Conservation (phyloP, 2,329 filamentous ascomycete genomes). For the Talaromyces amestolkiae region DNA sequence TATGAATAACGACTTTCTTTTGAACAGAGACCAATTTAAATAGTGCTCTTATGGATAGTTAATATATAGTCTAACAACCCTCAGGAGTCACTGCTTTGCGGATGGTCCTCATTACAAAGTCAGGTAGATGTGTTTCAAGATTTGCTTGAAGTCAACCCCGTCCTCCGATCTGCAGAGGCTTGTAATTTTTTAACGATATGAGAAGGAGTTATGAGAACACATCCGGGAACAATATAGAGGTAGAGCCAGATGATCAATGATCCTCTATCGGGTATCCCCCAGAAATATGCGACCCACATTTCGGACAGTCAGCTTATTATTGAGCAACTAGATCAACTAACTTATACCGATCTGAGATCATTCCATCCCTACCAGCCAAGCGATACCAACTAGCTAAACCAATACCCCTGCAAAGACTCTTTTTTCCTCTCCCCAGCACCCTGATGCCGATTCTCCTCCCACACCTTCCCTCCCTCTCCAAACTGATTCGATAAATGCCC, state of each 20-base stretch:
- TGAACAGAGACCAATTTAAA: too few relatives aligned
- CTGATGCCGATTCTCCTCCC: conserved; percentile 36
- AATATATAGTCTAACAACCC: too few relatives aligned
- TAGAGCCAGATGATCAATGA: not conserved
- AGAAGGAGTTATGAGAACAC: not conserved
- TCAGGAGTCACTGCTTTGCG: too few relatives aligned
- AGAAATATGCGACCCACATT: not conserved
- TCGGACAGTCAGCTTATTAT: not conserved
- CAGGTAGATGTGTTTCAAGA: too few relatives aligned
- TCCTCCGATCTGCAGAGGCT: too few relatives aligned
- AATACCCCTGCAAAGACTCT: conserved; percentile 22
- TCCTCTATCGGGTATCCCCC: not conserved
- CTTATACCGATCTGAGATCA: not conserved
- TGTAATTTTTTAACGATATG: too few relatives aligned
- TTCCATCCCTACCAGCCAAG: too few relatives aligned
- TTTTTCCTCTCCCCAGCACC: conserved; percentile 20
- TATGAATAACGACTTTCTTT: too few relatives aligned
- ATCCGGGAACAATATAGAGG: not conserved
- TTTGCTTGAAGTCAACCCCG: too few relatives aligned
- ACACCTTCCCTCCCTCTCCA: conserved; percentile 30
- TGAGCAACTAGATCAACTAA: not conserved
- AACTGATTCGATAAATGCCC: conserved; percentile 35
- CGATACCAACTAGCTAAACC: conserved; percentile 14
- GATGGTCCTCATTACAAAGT: too few relatives aligned
- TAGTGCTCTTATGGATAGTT: too few relatives aligned